These are phyloP conservation scores for Candida peoriensis DNA, from an alignment of 805 yeast species.

Conservation along the genomic window DNA sequence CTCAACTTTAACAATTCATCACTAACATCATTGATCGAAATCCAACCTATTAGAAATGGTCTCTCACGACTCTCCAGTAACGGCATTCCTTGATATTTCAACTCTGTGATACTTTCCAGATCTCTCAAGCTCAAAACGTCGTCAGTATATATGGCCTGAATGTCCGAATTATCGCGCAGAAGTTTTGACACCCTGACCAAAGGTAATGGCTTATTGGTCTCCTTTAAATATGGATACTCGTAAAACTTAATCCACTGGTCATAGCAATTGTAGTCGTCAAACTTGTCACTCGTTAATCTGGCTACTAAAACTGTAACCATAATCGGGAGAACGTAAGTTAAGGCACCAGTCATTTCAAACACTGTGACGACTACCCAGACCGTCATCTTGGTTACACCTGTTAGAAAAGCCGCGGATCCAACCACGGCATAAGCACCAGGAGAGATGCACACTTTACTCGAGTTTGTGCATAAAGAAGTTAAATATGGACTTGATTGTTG, in stretches of 20 bases:
- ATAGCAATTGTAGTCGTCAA: constrained; percentile 57
- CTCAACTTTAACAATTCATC: constrained; percentile 22
- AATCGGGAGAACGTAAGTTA: constrained; percentile 76
- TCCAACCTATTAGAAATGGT: constrained; percentile 37
- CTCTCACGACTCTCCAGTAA: constrained; percentile 32
- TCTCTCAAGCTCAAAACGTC: constrained; percentile 25
- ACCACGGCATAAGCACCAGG: constrained; percentile 88
- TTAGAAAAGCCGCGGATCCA: constrained; percentile 78
- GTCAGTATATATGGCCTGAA: constrained; percentile 26
- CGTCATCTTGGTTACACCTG: constrained; percentile 78
- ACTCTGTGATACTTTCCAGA: constrained; percentile 17
- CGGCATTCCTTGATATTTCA: constrained; percentile 38
- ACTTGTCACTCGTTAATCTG: constrained; percentile 63
- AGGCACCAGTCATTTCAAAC: constrained; percentile 83
- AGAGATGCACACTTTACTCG: constrained; percentile 54
- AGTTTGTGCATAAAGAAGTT: constrained; percentile 35
- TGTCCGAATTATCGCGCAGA: constrained; percentile 31
- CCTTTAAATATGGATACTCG: constrained; percentile 39
- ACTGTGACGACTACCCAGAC: constrained; percentile 75
- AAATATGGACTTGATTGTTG: constrained; percentile 36
- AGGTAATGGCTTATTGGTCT: constrained; percentile 36
- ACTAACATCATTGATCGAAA: constrained; percentile 33
- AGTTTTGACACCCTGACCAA: constrained; percentile 28
- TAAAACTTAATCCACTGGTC: constrained; percentile 47
- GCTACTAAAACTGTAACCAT: constrained; percentile 79